These are phyloP conservation scores for Kwoniella newhampshirensis DNA, from an alignment of 768 basidiomycete genomes.

Conservation along the genomic window DNA sequence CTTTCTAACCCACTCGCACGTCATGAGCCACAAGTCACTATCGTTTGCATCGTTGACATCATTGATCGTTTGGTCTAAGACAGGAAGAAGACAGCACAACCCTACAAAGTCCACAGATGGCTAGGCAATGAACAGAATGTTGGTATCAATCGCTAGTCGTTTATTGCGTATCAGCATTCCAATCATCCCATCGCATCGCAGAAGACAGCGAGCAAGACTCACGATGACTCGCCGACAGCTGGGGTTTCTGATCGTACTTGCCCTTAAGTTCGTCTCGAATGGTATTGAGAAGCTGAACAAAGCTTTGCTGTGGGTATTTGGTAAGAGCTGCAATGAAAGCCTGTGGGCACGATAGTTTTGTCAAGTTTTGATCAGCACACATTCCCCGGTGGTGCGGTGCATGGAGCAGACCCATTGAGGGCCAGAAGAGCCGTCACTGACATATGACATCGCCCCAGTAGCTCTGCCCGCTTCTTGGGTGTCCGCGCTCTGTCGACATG, in stretches of 20 bases:
- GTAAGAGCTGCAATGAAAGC: constrained; percentile 54
- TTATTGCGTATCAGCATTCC: too few species aligned
- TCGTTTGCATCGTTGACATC: too few species aligned
- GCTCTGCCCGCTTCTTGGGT: constrained; percentile 56
- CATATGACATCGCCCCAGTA: constrained; percentile 59
- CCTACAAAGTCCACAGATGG: neutral
- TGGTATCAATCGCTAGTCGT: constrained; percentile 54
- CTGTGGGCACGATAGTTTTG: constrained; percentile 14
- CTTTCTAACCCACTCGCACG: too few species aligned
- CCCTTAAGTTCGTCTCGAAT: constrained; percentile 54
- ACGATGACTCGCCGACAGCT: constrained; percentile 53
- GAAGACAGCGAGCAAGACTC: constrained; percentile 11
- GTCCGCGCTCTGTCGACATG: constrained; percentile 53
- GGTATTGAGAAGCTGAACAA: constrained; percentile 53
- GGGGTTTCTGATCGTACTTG: constrained; percentile 57
- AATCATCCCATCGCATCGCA: constrained; percentile 35
- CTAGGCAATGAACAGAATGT: constrained; percentile 49
- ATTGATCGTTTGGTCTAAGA: too few species aligned
- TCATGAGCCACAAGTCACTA: too few species aligned
- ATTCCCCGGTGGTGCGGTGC: neutral
- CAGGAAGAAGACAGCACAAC: too few species aligned
- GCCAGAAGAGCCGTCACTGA: constrained; percentile 22
- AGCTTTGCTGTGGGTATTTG: constrained; percentile 53
- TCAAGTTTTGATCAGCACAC: neutral
- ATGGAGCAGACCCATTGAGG: neutral